Evolutionary conservation across 305 asterid species (phyloP).

Genomic region (Solanum aculeatissimum): DNA sequence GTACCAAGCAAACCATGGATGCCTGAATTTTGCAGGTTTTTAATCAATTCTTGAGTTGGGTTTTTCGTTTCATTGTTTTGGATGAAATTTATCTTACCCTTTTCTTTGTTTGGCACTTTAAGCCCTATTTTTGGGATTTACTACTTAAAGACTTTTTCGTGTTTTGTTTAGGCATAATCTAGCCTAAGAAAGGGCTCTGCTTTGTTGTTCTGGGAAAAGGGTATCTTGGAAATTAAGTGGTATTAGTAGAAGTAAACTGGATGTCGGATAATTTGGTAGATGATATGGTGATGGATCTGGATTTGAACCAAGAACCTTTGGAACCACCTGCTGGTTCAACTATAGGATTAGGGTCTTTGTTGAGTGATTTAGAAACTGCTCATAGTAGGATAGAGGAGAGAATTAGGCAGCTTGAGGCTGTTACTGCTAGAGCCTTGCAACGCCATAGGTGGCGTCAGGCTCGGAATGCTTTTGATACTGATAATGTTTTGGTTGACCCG

Average conservation of each 20-base stretch:
- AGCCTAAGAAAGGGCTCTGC: not conserved
- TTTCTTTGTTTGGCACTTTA: not conserved
- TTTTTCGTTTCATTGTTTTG: not conserved
- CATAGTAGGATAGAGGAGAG: conserved; percentile 62
- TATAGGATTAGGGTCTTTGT: conserved; percentile 30
- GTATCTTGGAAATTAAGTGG: not conserved
- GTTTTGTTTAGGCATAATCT: not conserved
- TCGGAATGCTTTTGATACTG: conserved; percentile 17
- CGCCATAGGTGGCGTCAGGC: conserved; percentile 54
- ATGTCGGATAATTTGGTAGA: conserved; percentile 47
- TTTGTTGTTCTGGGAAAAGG: not conserved
- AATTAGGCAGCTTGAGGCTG: conserved; percentile 71
- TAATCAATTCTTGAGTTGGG: not conserved
- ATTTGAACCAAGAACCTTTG: conserved; percentile 62
- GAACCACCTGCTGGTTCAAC: conserved; percentile 28
- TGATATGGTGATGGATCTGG: conserved; percentile 47
- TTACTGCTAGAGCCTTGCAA: conserved; percentile 54
- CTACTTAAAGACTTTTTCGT: not conserved
- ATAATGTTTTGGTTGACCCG: conserved; percentile 8
- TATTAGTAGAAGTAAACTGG: not conserved
- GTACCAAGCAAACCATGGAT: not conserved
- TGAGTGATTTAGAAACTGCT: conserved; percentile 43
- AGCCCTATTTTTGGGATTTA: not conserved
- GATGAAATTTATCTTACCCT: not conserved
- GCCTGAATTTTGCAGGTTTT: not conserved